Evolutionary conservation across 371 early-diverging fungal genomes (phyloP).

Genomic region (Entomophthora muscae): DNA sequence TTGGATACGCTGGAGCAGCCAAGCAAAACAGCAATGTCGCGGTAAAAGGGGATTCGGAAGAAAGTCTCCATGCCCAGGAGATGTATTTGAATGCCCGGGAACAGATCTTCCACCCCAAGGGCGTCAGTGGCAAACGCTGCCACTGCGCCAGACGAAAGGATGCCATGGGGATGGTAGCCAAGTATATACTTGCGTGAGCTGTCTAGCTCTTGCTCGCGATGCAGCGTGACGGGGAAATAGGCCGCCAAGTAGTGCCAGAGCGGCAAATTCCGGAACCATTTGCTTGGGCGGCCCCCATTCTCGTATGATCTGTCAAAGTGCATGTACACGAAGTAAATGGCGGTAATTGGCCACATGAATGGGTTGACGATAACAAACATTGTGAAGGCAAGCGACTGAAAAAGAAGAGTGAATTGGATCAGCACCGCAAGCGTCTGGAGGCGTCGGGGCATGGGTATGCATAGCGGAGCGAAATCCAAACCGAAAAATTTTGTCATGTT

Average conservation of each 20-base stretch:
- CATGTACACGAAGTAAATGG: conserved; percentile 41
- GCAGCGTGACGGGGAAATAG: conserved; percentile 9
- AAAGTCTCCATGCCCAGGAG: conserved; percentile 38
- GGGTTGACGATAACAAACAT: conserved; percentile 20
- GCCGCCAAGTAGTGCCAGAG: conserved; percentile 11
- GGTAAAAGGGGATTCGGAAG: conserved; percentile 53
- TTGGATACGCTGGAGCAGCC: conserved; percentile 57
- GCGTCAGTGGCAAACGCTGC: conserved; percentile 62
- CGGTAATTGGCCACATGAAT: conserved; percentile 44
- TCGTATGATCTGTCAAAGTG: conserved; percentile 38
- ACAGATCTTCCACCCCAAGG: conserved; percentile 34
- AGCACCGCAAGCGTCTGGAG: conserved; percentile 46
- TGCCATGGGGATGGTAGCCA: conserved; percentile 69
- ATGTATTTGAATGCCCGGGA: conserved; percentile 43
- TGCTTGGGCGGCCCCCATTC: conserved; percentile 8
- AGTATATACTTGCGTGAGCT: conserved; percentile 54
- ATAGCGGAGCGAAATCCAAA: conserved; percentile 43
- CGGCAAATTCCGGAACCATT: not conserved
- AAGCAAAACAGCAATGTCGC: conserved; percentile 45
- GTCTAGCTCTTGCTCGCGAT: conserved; percentile 38
- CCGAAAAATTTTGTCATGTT: too few relatives aligned
- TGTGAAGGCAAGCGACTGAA: conserved; percentile 29
- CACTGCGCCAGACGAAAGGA: conserved; percentile 66
- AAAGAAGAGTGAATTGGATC: conserved; percentile 35
- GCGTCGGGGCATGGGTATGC: conserved; percentile 49